phyloP scores from a whole-genome alignment of 163 green algal species.

The Trebouxia gelatinosa region DNA sequence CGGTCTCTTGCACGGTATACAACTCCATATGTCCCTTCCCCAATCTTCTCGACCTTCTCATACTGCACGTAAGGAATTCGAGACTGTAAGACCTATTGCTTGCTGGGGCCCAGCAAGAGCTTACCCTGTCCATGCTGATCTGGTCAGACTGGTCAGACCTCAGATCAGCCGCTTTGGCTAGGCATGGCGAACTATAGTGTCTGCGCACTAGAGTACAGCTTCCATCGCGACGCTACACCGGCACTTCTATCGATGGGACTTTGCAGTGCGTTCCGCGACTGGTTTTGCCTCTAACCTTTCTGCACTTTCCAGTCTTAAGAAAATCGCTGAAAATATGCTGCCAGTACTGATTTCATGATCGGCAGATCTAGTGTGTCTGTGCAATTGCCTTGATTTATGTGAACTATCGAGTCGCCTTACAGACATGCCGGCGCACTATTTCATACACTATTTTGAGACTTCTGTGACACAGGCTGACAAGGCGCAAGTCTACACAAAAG shows the following conservation, averaged over 20 bases:
- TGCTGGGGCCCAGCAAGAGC: neutral
- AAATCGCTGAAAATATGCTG: no score
- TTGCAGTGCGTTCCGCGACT: no score
- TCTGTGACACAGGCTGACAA: no score
- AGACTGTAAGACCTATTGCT: conserved; percentile 2
- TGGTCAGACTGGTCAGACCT: neutral
- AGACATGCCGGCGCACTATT: no score
- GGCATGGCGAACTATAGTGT: neutral
- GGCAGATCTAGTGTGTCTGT: no score
- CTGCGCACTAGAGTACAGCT: neutral
- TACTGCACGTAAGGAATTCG: conserved; percentile 47
- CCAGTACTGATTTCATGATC: no score
- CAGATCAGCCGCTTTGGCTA: neutral
- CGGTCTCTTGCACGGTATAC: conserved; percentile 56
- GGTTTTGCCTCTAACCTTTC: neutral
- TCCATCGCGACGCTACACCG: no score
- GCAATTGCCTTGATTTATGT: no score
- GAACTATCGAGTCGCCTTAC: no score
- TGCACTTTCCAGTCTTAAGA: neutral
- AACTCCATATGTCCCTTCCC: conserved; percentile 80
- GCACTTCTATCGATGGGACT: no score
- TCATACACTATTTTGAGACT: no score
- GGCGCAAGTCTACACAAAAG: no score
- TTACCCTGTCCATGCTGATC: neutral
- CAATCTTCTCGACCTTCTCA: conserved; percentile 64